Percentiles rank a stretch among this genome's conserved stretches.
Conservation (phyloP, 2,329 filamentous ascomycete genomes). For the Ophiosphaerella narmari region DNA sequence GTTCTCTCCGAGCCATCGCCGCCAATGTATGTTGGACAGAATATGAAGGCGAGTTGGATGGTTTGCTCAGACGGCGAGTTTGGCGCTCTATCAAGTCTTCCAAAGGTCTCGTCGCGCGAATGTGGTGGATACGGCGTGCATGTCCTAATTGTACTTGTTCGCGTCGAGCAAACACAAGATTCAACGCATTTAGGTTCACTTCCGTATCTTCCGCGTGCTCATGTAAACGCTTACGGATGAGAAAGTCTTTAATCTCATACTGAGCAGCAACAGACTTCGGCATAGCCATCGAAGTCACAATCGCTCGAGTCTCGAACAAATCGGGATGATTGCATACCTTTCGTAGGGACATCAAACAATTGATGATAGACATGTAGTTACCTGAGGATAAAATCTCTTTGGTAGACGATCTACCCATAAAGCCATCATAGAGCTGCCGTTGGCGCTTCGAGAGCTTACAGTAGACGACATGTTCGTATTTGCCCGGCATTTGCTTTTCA, state of each 20-base stretch:
- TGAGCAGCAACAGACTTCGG: slow-evolving; percentile 74
- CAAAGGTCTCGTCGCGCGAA: slow-evolving; percentile 70
- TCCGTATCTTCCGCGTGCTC: slow-evolving; percentile 64
- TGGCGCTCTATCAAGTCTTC: slow-evolving; percentile 75
- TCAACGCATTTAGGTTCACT: slow-evolving; percentile 77
- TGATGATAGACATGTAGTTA: slow-evolving; percentile 97
- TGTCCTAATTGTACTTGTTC: slow-evolving; percentile 65
- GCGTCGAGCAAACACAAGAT: slow-evolving; percentile 73
- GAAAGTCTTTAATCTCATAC: slow-evolving; percentile 72
- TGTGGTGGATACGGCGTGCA: slow-evolving; percentile 43
- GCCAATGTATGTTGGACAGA: slow-evolving; percentile 71
- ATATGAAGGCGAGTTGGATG: slow-evolving; percentile 57
- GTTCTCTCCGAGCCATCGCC: slow-evolving; percentile 70
- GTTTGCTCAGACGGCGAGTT: slow-evolving; percentile 59
- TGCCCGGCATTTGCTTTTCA: slow-evolving; percentile 98
- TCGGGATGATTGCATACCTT: slow-evolving; percentile 99
- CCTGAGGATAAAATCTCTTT: slow-evolving; percentile 86
- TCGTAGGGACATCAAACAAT: slow-evolving; percentile 94
- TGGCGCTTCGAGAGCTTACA: slow-evolving; percentile 95
- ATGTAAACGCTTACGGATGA: slow-evolving; percentile 71
- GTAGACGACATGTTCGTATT: slow-evolving; percentile 96
- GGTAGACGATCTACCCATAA: slow-evolving; percentile 87
- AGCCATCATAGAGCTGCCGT: slow-evolving; percentile 93
- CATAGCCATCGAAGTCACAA: slow-evolving; percentile 97
- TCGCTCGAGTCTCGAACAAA: slow-evolving; percentile 91